A percentile compares a stretch with the other conserved stretches of the same genome.
These are phyloP conservation scores for Candida silvatica DNA, from an alignment of 805 yeast genomes.

Conservation along the genomic window DNA sequence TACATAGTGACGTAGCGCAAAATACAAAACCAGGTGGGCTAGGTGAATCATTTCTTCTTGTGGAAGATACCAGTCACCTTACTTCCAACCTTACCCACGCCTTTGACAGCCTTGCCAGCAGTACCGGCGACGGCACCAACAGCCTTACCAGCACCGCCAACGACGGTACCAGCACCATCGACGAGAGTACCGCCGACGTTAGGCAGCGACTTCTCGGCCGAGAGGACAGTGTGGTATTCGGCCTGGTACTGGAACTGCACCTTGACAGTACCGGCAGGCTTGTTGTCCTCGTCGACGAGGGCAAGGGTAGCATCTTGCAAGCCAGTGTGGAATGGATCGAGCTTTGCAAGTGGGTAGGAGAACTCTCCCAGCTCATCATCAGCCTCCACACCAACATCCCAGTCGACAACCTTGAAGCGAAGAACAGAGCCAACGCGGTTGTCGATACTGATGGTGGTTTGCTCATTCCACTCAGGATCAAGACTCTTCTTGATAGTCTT, in stretches of 20 bases:
- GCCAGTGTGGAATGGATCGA: constrained; percentile 46
- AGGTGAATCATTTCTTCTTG: constrained; percentile 1
- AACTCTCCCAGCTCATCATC: constrained; percentile 78
- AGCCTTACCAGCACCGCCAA: constrained; percentile 30
- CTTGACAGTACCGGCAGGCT: constrained; percentile 57
- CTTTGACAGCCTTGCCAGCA: constrained; percentile 23
- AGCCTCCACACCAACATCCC: constrained; percentile 88
- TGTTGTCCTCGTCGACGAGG: constrained; percentile 37
- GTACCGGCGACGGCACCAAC: constrained; percentile 46
- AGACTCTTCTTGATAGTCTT: constrained; percentile 79
- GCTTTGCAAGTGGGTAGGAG: constrained; percentile 42
- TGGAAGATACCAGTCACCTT: constrained; percentile 3
- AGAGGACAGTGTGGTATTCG: constrained; percentile 39
- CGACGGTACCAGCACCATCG: constrained; percentile 38
- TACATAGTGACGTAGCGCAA: neutral
- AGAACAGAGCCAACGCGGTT: constrained; percentile 57
- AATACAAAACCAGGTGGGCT: neutral
- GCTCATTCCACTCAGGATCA: constrained; percentile 86
- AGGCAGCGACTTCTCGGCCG: constrained; percentile 33
- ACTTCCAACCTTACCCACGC: constrained; percentile 4
- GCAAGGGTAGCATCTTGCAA: constrained; percentile 43
- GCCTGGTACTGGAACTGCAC: constrained; percentile 62
- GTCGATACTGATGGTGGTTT: constrained; percentile 41
- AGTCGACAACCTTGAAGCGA: constrained; percentile 59
- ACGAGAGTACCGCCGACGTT: constrained; percentile 29